These are phyloP conservation scores for Pseudonitzschia delicatissima DNA, from an alignment of 108 stramenopile genomes.

Conservation along the genomic window DNA sequence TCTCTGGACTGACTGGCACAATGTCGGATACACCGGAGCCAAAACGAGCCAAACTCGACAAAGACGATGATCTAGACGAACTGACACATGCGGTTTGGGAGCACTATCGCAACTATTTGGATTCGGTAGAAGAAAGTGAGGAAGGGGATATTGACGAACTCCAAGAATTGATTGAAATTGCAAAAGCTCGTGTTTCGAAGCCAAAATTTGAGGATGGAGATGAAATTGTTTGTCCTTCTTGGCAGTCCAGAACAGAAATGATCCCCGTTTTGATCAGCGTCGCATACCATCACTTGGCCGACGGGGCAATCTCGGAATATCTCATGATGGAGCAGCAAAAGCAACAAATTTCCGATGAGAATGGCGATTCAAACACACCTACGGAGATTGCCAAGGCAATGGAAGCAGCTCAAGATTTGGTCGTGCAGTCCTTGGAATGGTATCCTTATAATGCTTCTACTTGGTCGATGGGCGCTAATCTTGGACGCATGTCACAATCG, in stretches of 20 bases:
- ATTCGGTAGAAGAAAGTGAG: conserved; percentile 33
- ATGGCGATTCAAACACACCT: neutral
- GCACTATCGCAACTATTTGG: conserved; percentile 60
- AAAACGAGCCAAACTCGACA: conserved; percentile 20
- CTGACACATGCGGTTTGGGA: conserved; percentile 31
- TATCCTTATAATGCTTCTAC: conserved; percentile 55
- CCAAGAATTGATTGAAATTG: conserved; percentile 45
- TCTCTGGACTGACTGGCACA: no score
- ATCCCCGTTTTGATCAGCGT: conserved; percentile 63
- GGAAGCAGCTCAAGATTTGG: neutral
- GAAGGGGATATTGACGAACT: conserved; percentile 63
- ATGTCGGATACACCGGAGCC: neutral
- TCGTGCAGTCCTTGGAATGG: conserved; percentile 32
- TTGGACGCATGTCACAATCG: conserved; percentile 44
- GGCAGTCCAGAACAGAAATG: conserved; percentile 23
- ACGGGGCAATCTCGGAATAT: conserved; percentile 43
- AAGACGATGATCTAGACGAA: neutral
- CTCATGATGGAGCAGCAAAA: conserved; percentile 24
- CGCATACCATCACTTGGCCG: conserved; percentile 54
- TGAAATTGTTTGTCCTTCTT: neutral
- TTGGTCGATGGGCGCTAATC: conserved; percentile 59
- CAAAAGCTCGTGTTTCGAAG: neutral
- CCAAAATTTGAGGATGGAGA: neutral
- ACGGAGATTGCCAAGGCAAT: neutral
- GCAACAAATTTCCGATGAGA: conserved; percentile 16